Percentiles rank a stretch among this genome's conserved stretches.
phyloP scores from a whole-genome alignment of 176 grass and related monocot genomes.

The Puya raimondii region DNA sequence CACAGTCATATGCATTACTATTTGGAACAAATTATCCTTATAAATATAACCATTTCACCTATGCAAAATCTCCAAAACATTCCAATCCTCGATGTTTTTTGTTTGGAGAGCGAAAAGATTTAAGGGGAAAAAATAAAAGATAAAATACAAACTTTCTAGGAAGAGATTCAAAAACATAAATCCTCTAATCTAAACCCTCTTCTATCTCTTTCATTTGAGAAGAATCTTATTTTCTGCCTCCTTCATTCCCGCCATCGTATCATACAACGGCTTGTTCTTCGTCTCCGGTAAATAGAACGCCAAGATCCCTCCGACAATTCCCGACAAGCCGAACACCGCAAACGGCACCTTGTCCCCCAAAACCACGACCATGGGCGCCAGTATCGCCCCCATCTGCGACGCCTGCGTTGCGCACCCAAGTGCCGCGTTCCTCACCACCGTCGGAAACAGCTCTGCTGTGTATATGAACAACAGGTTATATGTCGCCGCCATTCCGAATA shows the following conservation, averaged over 20 bases:
- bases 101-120: too few relatives aligned
- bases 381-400: slow-evolving; percentile 56
- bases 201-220: too few relatives aligned
- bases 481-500: slow-evolving; percentile 74
- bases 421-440: slow-evolving; percentile 60
- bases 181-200: slow-evolving; percentile 13
- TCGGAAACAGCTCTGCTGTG: slow-evolving; percentile 81
- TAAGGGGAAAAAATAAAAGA: too few relatives aligned
- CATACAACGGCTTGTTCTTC: slow-evolving; percentile 62
- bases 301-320: slow-evolving; percentile 39
- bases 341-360: slow-evolving; percentile 53
- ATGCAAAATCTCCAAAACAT: too few relatives aligned
- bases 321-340: slow-evolving; percentile 50
- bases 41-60: too few relatives aligned
- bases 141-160: slow-evolving; percentile 13
- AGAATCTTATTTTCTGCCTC: slow-evolving; percentile 40
- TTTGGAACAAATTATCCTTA: too few relatives aligned
- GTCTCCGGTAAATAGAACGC: slow-evolving; percentile 70
- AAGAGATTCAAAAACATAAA: slow-evolving; percentile 8
- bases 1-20: too few relatives aligned
- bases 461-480: slow-evolving; percentile 78
- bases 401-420: slow-evolving; percentile 50
- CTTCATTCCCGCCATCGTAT: slow-evolving; percentile 68
- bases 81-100: too few relatives aligned
- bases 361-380: slow-evolving; percentile 71